phyloP scores from a whole-genome alignment of 2,329 filamentous ascomycete genomes.

The Xylaria sp. region DNA sequence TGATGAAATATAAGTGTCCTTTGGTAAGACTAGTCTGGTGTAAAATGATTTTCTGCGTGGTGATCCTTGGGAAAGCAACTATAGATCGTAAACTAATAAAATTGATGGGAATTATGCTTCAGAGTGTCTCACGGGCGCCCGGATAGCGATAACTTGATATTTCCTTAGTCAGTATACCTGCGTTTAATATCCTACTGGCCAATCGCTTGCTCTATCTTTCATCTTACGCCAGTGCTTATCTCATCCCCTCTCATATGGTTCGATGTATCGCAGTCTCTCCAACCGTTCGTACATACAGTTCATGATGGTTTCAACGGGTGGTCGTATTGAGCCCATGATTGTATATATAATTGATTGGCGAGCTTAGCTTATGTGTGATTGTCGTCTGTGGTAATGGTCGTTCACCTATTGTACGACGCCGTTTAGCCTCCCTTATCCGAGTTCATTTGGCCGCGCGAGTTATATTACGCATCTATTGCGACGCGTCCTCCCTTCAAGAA shows the following conservation, averaged over 20 bases:
- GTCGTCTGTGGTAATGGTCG: conserved; percentile 8
- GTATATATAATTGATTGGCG: conserved; percentile 19
- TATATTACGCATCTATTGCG: conserved; percentile 12
- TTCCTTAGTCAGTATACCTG: conserved; percentile 11
- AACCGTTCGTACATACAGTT: conserved; percentile 18
- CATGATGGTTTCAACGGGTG: conserved; percentile 14
- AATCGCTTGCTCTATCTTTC: conserved; percentile 12
- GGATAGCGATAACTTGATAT: conserved; percentile 9
- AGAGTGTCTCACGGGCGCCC: conserved; percentile 1
- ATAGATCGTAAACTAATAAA: background rate
- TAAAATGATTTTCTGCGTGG: conserved; percentile 17
- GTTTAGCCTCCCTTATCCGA: conserved; percentile 18
- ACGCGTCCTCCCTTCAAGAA: conserved; percentile 7
- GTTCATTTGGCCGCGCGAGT: conserved; percentile 12
- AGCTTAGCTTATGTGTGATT: conserved; percentile 7
- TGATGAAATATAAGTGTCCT: conserved; percentile 9
- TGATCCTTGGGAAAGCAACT: conserved; percentile 12
- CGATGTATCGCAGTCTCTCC: conserved; percentile 10
- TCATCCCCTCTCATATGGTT: conserved; percentile 15
- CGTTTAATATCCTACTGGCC: conserved; percentile 10
- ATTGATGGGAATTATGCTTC: background rate
- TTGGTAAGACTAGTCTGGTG: conserved; percentile 9
- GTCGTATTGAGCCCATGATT: conserved; percentile 14
- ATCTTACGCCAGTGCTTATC: conserved; percentile 2
- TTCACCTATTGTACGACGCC: conserved; percentile 21